Evolutionary conservation across 345 rosid genomes (phyloP).

Genomic region (Aurinia saxatilis): DNA sequence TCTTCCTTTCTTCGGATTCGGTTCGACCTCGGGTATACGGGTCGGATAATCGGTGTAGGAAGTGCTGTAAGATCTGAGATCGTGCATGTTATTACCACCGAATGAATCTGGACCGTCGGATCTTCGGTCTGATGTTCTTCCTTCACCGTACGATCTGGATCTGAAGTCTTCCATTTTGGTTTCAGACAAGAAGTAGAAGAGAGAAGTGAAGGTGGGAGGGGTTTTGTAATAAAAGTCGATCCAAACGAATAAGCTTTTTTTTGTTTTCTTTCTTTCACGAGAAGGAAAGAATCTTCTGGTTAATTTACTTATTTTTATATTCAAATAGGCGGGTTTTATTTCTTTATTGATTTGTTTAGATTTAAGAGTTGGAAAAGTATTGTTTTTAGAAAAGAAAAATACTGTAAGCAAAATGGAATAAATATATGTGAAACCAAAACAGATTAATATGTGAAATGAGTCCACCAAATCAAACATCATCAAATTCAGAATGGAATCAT

Average conservation of each 20-base stretch:
- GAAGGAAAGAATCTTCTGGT: conserved; percentile 26
- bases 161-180: conserved; percentile 58
- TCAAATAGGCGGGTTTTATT: background rate
- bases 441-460: too few relatives aligned
- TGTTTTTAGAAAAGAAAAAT: background rate
- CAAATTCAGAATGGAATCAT: too few relatives aligned
- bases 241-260: background rate
- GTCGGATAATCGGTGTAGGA: conserved; percentile 33
- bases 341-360: background rate
- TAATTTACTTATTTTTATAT: background rate
- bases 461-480: too few relatives aligned
- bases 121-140: conserved; percentile 31
- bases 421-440: too few relatives aligned
- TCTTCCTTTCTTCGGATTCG: conserved; percentile 42
- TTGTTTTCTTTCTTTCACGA: conserved; percentile 22
- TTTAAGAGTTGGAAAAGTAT: too few relatives aligned
- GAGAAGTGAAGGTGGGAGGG: background rate
- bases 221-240: conserved; percentile 21
- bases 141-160: conserved; percentile 51
- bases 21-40: conserved; percentile 25
- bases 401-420: too few relatives aligned
- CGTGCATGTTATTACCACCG: conserved; percentile 39
- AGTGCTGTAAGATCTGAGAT: conserved; percentile 56
- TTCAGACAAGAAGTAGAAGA: background rate
- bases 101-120: conserved; percentile 23